phyloP scores from a whole-genome alignment of 2,329 filamentous ascomycete species.

The Triangularia setosa region DNA sequence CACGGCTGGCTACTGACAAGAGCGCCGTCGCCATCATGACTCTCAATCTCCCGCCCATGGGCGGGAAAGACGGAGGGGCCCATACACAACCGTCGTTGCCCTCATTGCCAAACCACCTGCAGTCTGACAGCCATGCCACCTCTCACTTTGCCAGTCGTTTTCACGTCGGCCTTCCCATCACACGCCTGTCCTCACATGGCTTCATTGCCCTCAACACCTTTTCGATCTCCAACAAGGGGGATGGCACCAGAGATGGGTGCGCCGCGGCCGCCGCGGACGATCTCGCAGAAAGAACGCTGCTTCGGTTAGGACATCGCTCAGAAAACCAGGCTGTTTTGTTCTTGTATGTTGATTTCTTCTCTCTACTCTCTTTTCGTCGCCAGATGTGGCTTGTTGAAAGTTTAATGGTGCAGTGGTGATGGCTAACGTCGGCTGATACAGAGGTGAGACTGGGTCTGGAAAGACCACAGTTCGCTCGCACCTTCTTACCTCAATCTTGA shows the following conservation, averaged over 20 bases:
- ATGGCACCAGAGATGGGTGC: conserved; percentile 89
- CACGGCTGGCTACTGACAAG: conserved; percentile 25
- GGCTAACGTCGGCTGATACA: conserved; percentile 42
- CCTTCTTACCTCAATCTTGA: conserved; percentile 77
- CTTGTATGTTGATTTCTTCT: conserved; percentile 61
- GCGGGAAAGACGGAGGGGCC: conserved; percentile 49
- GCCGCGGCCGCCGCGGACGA: conserved; percentile 91
- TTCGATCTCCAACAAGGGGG: conserved; percentile 74
- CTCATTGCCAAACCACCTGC: conserved; percentile 76
- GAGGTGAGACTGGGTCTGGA: conserved; percentile 87
- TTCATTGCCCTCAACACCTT: conserved; percentile 94
- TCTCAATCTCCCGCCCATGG: conserved; percentile 50
- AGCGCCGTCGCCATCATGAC: conserved; percentile 49
- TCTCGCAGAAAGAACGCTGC: conserved; percentile 79
- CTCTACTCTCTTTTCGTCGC: not conserved
- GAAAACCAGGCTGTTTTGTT: conserved; percentile 95
- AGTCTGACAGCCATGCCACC: conserved; percentile 64
- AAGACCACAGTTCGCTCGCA: conserved; percentile 95
- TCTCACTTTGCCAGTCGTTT: conserved; percentile 84
- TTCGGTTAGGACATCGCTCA: conserved; percentile 77
- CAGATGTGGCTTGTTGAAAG: not conserved
- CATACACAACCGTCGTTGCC: conserved; percentile 85
- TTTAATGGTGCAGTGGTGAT: not conserved
- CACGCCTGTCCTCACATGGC: conserved; percentile 84
- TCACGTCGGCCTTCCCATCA: conserved; percentile 84